Base-by-base conservation (phyloP, 768 basidiomycete species). In the Nidularia pulvinata region DNA sequence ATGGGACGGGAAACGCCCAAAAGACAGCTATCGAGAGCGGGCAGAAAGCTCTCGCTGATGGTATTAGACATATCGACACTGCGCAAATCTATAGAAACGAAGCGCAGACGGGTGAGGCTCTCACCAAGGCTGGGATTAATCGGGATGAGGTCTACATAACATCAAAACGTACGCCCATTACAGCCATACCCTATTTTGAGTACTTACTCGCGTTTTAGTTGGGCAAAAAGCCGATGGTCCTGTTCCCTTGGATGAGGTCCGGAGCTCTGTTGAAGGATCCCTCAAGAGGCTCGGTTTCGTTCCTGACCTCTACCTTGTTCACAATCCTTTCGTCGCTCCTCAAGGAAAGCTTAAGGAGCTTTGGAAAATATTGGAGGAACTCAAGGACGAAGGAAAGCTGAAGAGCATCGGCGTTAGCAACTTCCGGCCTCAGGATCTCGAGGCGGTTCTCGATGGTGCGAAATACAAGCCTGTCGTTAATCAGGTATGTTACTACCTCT, bases 281-380 rank as follows among this genome's bases (percentile, higher is more conserved):
- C 57, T 85, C 51, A 69, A 74, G 64, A 74, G 72, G 58, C 74
- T 85, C 4, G 65, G 75, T 10, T 65, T 66, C 52, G 74, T 71
- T 48, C 80, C 84, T 0, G 80, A 85, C 57, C 65, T 83, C 36
- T 85, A 76, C 65, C 70, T 86, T 50, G 65, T 88, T 37, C 85
- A 86, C 60, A 65, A 59, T 36, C 63, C 78, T 1, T 67, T 53
- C 53, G 61, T 73, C 45, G 67, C 61, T 0, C 54, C 56, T 5
- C 59, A 59, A 0, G 67, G 68, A 19, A 47, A 68, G 3, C 51
- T 60, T 49, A 54, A 72, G 62, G 57, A 59, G 33, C 58, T 78
- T 33, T 85, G 84, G 83, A 74, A 72, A 49, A 71, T 73, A 13
- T 69, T 86, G 62, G 83, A 85, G 56, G 75, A 76, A 33, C 65